These are phyloP conservation scores for Colletotrichum incanum DNA, from an alignment of 2,329 filamentous ascomycete genomes.

Conservation along the genomic window DNA sequence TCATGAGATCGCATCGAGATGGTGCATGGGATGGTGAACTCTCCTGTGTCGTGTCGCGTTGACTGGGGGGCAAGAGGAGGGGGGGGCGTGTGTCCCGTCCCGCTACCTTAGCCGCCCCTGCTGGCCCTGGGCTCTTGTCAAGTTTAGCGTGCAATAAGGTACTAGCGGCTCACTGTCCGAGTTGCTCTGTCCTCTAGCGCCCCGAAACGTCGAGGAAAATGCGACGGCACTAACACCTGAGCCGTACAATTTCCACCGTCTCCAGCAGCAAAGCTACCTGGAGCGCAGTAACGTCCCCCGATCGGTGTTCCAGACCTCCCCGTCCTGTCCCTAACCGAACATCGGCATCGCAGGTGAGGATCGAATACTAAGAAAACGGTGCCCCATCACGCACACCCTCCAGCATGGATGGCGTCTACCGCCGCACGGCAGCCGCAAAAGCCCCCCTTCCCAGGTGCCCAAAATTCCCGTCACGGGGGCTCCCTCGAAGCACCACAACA, in stretches of 20 bases:
- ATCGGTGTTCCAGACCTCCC: slow-evolving; percentile 30
- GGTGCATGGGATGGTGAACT: slow-evolving; percentile 13
- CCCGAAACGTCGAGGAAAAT: background rate
- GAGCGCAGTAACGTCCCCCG: slow-evolving; percentile 1
- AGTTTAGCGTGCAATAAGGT: slow-evolving; percentile 12
- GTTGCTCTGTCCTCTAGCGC: background rate
- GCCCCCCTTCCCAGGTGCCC: background rate
- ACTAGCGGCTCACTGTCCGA: slow-evolving; percentile 31
- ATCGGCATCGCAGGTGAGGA: slow-evolving; percentile 34
- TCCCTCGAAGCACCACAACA: slow-evolving; percentile 21
- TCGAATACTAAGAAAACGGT: slow-evolving; percentile 24
- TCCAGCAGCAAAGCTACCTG: background rate
- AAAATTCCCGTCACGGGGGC: slow-evolving; percentile 37
- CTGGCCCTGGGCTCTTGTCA: slow-evolving; percentile 8
- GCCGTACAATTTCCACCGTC: background rate
- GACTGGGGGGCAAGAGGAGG: background rate
- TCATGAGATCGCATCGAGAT: slow-evolving; percentile 41
- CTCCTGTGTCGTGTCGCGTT: slow-evolving; percentile 31
- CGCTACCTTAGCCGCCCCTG: slow-evolving; percentile 22
- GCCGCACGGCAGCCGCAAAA: background rate
- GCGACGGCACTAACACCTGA: background rate
- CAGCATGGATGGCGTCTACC: slow-evolving; percentile 12
- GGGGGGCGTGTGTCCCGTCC: slow-evolving; percentile 25
- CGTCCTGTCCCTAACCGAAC: slow-evolving; percentile 33
- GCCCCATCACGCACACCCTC: background rate